phyloP scores from a whole-genome alignment of 1,284 basidiomycete species.

The Wolfiporia cocos region DNA sequence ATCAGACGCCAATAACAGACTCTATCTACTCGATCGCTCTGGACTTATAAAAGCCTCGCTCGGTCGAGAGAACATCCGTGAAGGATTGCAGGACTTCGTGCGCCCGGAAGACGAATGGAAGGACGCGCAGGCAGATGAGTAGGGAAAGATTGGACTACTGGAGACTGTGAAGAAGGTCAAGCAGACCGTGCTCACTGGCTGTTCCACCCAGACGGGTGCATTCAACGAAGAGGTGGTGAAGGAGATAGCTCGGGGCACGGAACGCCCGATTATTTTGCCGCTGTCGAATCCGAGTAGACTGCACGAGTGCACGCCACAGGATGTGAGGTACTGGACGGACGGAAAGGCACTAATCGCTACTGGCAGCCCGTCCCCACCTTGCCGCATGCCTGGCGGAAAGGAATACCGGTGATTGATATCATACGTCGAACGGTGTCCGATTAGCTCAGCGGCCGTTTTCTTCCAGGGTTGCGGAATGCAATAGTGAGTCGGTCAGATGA shows the following conservation, averaged over 20 bases:
- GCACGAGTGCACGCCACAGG: conserved; percentile 70
- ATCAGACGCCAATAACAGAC: conserved; percentile 56
- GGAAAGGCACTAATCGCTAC: conserved; percentile 76
- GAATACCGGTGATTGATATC: conserved; percentile 56
- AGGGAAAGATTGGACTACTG: conserved; percentile 45
- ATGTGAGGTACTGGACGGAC: conserved; percentile 71
- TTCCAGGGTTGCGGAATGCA: conserved; percentile 62
- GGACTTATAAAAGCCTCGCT: conserved; percentile 51
- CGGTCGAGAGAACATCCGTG: conserved; percentile 40
- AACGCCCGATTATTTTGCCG: conserved; percentile 77
- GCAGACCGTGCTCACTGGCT: conserved; percentile 77
- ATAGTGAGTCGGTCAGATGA: conserved; percentile 38
- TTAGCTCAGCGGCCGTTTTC: too few species aligned
- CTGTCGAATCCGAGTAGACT: conserved; percentile 78
- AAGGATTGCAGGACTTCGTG: conserved; percentile 50
- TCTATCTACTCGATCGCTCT: conserved; percentile 63
- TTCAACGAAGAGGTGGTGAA: conserved; percentile 74
- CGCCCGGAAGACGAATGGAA: conserved; percentile 49
- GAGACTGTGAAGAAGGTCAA: conserved; percentile 66
- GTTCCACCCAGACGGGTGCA: conserved; percentile 74
- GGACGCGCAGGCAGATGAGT: conserved; percentile 25
- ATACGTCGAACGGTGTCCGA: too few species aligned
- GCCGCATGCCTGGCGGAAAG: conserved; percentile 62
- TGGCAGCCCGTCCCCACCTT: conserved; percentile 76
- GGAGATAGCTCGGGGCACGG: conserved; percentile 63